These are phyloP conservation scores for Anisodus tanguticus DNA, from an alignment of 257 asterid species.

Conservation along the genomic window DNA sequence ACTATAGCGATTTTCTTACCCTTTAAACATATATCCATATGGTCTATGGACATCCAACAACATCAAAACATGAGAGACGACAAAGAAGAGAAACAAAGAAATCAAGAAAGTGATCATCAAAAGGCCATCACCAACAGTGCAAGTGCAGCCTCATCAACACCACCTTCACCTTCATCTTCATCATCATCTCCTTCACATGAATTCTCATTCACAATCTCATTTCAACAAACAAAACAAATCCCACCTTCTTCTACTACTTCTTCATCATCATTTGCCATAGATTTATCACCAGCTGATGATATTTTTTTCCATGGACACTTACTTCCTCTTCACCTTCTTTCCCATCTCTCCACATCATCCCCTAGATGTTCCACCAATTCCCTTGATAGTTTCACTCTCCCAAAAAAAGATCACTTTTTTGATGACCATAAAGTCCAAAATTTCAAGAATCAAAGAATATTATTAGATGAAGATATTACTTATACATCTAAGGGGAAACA, in stretches of 20 bases:
- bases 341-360: slow-evolving; percentile 70
- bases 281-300: slow-evolving; percentile 93
- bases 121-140: background rate
- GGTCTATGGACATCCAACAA: background rate
- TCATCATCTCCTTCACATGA: slow-evolving; percentile 88
- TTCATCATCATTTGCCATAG: slow-evolving; percentile 56
- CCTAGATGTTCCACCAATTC: slow-evolving; percentile 80
- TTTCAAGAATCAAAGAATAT: background rate
- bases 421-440: slow-evolving; percentile 27
- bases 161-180: slow-evolving; percentile 41
- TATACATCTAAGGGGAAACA: slow-evolving; percentile 37
- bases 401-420: slow-evolving; percentile 44
- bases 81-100: slow-evolving; percentile 14
- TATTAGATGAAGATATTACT: background rate
- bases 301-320: slow-evolving; percentile 95
- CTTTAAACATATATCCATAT: background rate
- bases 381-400: slow-evolving; percentile 65
- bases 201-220: slow-evolving; percentile 85
- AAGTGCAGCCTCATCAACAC: background rate
- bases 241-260: background rate
- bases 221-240: slow-evolving; percentile 41
- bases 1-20: background rate
- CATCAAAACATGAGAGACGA: slow-evolving; percentile 13
- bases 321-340: slow-evolving; percentile 86
- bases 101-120: slow-evolving; percentile 10